Evolutionary conservation across 2,329 filamentous ascomycete genomes (phyloP), one percentile per base, ranked within the genome.

Genomic region (Plectosphaerella plurivora): DNA sequence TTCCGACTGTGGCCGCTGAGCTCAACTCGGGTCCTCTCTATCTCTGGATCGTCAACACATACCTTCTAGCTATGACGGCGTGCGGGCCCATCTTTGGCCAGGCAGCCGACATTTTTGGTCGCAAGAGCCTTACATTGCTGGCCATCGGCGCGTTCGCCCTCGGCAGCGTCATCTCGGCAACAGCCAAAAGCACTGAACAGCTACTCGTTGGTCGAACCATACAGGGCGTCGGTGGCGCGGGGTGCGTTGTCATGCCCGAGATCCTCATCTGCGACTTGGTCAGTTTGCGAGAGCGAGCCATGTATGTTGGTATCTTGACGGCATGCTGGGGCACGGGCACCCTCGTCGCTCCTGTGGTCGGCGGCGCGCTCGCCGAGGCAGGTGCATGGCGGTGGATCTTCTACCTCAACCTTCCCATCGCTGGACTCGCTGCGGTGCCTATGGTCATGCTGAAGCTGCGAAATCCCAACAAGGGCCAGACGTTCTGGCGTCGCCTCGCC

Each of bases 311-410:
- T 3, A 55, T 69, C 16, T 53, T 71, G 6, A 48, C 65, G 41
- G 48, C 60, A n/a, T 57, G 68, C 1, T 65, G 63, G 49, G 64
- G 63, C 14, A 51, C 74, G 3, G 72, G 68, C 1, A 65, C 63
- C 16, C 57, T 62, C 4, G 48, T 68, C 4, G 71, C 63, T 2
- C 67, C 69, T 1, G 60, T 72, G 18, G 53, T 71, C 16, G 68
- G 58, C 3, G 65, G 65, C 15, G 51, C 58, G 15, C 52, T 66
- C 50, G 60, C 55, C 2, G 48, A 63, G 14, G 54, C 61, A 15
- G 54, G 58, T 9, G 65, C 65, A 1, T 77, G 73, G 73, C 62
- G 71, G 20, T 77, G 72, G 71, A 63, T 67, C 22, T 80, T 79
- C 54, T 73, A 68, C 51, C 54, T 82, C 4, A 67, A 67, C 14